These are phyloP conservation scores for Flaveria ramosissima DNA, from an alignment of 129 eudicot genomes.

Conservation along the genomic window DNA sequence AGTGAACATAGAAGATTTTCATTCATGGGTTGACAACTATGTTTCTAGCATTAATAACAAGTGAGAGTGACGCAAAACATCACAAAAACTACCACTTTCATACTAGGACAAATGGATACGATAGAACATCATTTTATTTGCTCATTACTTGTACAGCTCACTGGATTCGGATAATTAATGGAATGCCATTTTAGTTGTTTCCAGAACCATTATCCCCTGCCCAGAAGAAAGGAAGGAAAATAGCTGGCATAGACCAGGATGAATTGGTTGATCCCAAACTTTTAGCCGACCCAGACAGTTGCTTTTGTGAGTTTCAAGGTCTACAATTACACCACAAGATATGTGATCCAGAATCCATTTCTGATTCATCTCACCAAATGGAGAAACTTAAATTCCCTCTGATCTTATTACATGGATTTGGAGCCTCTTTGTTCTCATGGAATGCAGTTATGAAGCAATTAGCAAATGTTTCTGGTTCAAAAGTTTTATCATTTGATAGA, in stretches of 20 bases:
- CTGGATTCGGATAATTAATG: conserved; percentile 22
- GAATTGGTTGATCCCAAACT: conserved; percentile 68
- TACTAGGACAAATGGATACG: background rate
- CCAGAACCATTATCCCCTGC: conserved; percentile 48
- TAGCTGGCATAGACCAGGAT: conserved; percentile 82
- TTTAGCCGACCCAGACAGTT: conserved; percentile 86
- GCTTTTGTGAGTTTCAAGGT: conserved; percentile 86
- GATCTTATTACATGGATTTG: conserved; percentile 90
- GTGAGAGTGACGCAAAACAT: background rate
- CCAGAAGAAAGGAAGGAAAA: conserved; percentile 45
- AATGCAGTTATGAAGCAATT: conserved; percentile 69
- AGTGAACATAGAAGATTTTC: background rate
- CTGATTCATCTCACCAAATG: conserved; percentile 29
- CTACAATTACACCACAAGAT: conserved; percentile 83
- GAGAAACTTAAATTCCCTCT: conserved; percentile 54
- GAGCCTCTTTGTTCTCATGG: conserved; percentile 93
- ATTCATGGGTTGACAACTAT: background rate
- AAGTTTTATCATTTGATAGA: conserved; percentile 91
- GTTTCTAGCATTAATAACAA: conserved; percentile 8
- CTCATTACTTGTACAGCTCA: conserved; percentile 6
- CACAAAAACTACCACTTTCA: background rate
- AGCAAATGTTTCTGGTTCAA: conserved; percentile 58
- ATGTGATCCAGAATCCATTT: conserved; percentile 49
- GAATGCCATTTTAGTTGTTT: conserved; percentile 39
- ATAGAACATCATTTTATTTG: background rate